Percentiles rank a stretch among this genome's conserved stretches.
These are phyloP conservation scores for Pleurotus djamor DNA, from an alignment of 768 basidiomycete species.

Conservation along the genomic window DNA sequence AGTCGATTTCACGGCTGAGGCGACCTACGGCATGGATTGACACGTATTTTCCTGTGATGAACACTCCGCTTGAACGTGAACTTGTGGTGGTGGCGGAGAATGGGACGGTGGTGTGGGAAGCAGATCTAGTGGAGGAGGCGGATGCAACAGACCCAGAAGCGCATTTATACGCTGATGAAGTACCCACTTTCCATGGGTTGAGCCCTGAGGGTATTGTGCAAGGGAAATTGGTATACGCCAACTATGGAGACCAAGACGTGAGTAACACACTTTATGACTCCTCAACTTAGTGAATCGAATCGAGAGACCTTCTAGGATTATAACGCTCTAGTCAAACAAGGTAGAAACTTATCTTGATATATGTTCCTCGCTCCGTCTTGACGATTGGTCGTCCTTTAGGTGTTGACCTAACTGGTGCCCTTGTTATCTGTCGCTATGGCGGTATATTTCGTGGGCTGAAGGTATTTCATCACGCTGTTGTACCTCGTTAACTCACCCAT, in stretches of 20 bases:
- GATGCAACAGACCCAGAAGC: constrained; percentile 66
- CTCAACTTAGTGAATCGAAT: too few species aligned
- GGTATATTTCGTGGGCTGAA: constrained; percentile 70
- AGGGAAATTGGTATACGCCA: constrained; percentile 59
- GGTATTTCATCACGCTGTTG: constrained; percentile 20
- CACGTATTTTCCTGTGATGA: constrained; percentile 74
- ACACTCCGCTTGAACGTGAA: constrained; percentile 57
- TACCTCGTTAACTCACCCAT: not conserved
- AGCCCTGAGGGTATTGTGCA: constrained; percentile 65
- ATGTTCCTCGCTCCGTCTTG: not conserved
- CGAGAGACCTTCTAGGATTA: constrained; percentile 40
- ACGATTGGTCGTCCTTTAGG: constrained; percentile 29
- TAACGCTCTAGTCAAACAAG: constrained; percentile 50
- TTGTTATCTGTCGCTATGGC: constrained; percentile 62
- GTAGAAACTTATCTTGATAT: constrained; percentile 18
- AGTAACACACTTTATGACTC: too few species aligned
- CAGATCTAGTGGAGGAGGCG: constrained; percentile 65
- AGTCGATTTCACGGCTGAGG: constrained; percentile 36
- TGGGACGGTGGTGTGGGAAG: constrained; percentile 50
- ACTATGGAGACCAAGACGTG: constrained; percentile 46
- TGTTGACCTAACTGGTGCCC: constrained; percentile 53
- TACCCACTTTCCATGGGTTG: constrained; percentile 70
- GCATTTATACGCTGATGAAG: constrained; percentile 48
- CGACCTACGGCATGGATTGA: constrained; percentile 60
- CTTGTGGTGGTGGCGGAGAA: constrained; percentile 54